Conservation (phyloP, 1,284 basidiomycete genomes). For the Ceratobasidium sp. region DNA sequence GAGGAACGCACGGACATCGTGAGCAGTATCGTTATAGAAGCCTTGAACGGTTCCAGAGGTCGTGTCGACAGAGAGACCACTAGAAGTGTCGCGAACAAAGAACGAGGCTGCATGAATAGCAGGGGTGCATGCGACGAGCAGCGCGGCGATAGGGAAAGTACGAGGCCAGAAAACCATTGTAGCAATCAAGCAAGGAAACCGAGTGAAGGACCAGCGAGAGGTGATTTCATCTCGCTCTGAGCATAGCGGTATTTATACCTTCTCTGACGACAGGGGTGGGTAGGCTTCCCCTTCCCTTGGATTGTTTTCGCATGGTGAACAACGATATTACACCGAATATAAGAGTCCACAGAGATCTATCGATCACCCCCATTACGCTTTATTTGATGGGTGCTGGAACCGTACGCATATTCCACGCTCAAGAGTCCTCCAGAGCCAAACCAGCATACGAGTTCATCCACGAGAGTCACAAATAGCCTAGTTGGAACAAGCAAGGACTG, state of each 20-base stretch:
- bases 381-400: no score
- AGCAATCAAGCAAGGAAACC: conserved; percentile 8
- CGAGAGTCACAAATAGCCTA: no score
- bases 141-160: conserved; percentile 4
- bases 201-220: conserved; percentile 9
- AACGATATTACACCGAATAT: no score
- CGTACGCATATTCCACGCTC: no score
- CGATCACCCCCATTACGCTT: no score
- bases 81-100: conserved; percentile 7
- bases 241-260: conserved; percentile 27
- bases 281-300: background rate
- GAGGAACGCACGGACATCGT: conserved; percentile 38
- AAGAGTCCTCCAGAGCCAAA: no score
- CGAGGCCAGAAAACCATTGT: conserved; percentile 37
- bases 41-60: conserved; percentile 20
- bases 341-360: no score
- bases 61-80: conserved; percentile 18
- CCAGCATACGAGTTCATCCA: no score
- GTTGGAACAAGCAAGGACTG: no score
- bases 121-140: conserved; percentile 14
- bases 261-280: background rate
- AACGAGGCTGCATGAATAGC: conserved; percentile 6
- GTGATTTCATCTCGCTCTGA: background rate
- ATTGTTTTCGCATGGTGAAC: no score
- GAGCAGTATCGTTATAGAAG: conserved; percentile 23